Evolutionary conservation across 768 basidiomycete species (phyloP).

Genomic region (Mycena kentingensis): DNA sequence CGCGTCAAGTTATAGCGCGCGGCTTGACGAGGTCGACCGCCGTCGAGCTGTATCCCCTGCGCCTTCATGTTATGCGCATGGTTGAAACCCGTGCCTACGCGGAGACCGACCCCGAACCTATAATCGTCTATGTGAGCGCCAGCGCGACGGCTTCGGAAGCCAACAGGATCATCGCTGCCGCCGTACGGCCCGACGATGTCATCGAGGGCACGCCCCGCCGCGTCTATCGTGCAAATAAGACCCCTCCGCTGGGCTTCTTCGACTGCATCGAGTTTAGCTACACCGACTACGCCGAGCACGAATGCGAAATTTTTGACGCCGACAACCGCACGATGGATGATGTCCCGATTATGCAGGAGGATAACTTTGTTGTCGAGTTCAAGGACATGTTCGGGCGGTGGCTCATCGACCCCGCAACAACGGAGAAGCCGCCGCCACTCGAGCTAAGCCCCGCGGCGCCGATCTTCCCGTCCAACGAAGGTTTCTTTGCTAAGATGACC

Average conservation of each 20-base stretch:
- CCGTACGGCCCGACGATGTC: constrained; percentile 34
- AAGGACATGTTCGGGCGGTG: constrained; percentile 53
- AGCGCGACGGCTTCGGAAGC: constrained; percentile 51
- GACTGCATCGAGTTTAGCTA: constrained; percentile 39
- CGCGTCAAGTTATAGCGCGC: constrained; percentile 66
- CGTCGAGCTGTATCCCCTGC: constrained; percentile 75
- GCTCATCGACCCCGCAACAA: constrained; percentile 38
- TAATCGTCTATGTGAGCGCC: constrained; percentile 49
- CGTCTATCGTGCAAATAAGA: constrained; percentile 60
- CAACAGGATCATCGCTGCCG: constrained; percentile 42
- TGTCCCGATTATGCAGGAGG: constrained; percentile 57
- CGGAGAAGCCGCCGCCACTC: constrained; percentile 20
- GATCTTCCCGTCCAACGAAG: constrained; percentile 53
- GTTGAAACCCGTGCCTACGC: constrained; percentile 27
- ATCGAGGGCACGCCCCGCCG: constrained; percentile 44
- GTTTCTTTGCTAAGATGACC: constrained; percentile 56
- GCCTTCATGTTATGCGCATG: constrained; percentile 54
- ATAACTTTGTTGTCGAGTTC: constrained; percentile 79
- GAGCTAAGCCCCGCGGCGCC: constrained; percentile 43
- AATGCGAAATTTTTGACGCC: constrained; percentile 46
- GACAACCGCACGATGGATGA: constrained; percentile 59
- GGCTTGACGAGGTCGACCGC: constrained; percentile 51
- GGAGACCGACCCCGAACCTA: constrained; percentile 29
- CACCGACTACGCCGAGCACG: constrained; percentile 32
- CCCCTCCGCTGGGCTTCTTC: constrained; percentile 33